Evolutionary conservation across 1,139 yeast species (phyloP).

Genomic region (Yamadazyma blattariae): DNA sequence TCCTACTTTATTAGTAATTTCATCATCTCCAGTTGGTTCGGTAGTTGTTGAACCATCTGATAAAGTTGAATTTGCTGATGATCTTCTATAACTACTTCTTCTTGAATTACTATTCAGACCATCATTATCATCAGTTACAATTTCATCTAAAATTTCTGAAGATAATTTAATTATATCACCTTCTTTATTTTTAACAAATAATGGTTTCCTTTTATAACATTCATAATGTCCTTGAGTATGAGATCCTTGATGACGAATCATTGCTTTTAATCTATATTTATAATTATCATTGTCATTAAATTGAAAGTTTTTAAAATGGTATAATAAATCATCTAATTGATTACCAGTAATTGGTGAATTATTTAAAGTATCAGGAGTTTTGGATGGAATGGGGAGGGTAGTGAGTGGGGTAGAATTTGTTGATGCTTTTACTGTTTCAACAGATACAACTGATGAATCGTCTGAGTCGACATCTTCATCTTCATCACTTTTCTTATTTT

Average conservation of each 20-base stretch:
- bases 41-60: too few relatives aligned
- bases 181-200: constrained; percentile 49
- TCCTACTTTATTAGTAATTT: too few relatives aligned
- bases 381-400: constrained; percentile 12
- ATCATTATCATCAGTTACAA: constrained; percentile 13
- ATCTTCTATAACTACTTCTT: constrained; percentile 7
- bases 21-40: too few relatives aligned
- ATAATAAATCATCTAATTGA: constrained; percentile 36
- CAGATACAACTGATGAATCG: constrained; percentile 7
- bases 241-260: constrained; percentile 83
- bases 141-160: constrained; percentile 40
- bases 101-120: neutral
- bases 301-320: constrained; percentile 39
- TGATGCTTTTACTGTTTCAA: constrained; percentile 8
- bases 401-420: constrained; percentile 13
- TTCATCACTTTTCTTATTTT: too few relatives aligned
- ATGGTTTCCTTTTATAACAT: constrained; percentile 70
- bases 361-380: constrained; percentile 28
- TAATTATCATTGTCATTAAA: constrained; percentile 45
- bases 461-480: constrained; percentile 5
- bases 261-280: constrained; percentile 62
- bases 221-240: constrained; percentile 91
- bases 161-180: constrained; percentile 48
- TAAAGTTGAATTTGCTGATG: constrained; percentile 9
- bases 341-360: constrained; percentile 40